Base-by-base conservation (phyloP, 176 grass and related monocot genomes). In the Eragrostis nindensis region DNA sequence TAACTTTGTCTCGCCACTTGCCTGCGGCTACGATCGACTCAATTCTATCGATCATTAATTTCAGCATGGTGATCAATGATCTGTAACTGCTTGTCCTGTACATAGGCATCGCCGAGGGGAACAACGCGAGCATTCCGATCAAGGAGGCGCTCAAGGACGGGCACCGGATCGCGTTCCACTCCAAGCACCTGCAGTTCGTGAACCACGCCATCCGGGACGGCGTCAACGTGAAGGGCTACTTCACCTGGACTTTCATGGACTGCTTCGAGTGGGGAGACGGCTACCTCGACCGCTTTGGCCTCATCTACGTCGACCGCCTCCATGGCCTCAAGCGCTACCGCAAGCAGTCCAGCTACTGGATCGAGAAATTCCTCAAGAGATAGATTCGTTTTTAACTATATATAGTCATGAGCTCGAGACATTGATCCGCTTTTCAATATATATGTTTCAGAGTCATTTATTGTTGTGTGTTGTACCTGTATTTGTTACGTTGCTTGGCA, bases 191-290 rank as follows among this genome's bases (percentile, higher is more conserved):
- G 62, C 59, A 73, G 6, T 85, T 70, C 64, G 2, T 82, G 7
- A 36, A 80, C 21, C 75, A 67, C 22, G 88, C 94, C 25, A 87
- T 97, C 32, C 88, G 85, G 85, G 18, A 86, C 29, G 91, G 91
- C 55, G 87, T 71, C 5, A 82, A 90, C 7, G 88, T 97, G 9
- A 88, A 68, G 73, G 93, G 88, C 0, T 91, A 93, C 63, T 97
- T 90, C 73, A 63, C 80, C 5, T 96, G 93, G 93, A 90, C 80
- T 0, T 87, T 93, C 39, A 85, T 93, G 80, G 94, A 97, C 83
- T 79, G 82, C 81, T 96, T 88, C 57, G 90, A 96, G 85, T 96
- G 90, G 88, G 84, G 71, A 0, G 84, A 84, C 5, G 94, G 94
- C 0, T 97, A 76, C 86, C 86, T 82, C 0, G 76, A 75, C 22